These are phyloP conservation scores for Pontederia crassipes DNA, from an alignment of 176 grass and related monocot genomes.

Conservation along the genomic window DNA sequence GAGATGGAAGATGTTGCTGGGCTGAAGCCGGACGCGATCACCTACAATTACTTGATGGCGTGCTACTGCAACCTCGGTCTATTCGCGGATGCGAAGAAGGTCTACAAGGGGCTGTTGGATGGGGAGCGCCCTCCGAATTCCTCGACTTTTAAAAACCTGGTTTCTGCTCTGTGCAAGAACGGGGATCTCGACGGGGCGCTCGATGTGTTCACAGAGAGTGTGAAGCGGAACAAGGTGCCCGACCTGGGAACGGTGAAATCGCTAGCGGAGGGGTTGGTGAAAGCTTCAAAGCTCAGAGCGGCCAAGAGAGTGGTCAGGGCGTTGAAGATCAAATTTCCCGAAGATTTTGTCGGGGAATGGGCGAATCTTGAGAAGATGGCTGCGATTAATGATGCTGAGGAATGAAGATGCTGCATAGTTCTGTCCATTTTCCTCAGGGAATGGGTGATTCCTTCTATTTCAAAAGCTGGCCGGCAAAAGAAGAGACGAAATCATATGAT, in stretches of 20 bases:
- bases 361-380: conserved; percentile 30
- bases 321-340: conserved; percentile 26
- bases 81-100: conserved; percentile 28
- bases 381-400: conserved; percentile 2
- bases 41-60: conserved; percentile 33
- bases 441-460: too few relatives aligned
- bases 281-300: conserved; percentile 10
- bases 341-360: conserved; percentile 28
- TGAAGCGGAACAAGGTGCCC: conserved; percentile 26
- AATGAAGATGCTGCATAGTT: neutral
- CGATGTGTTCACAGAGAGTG: conserved; percentile 25
- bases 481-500: too few relatives aligned
- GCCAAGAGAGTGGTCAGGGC: conserved; percentile 27
- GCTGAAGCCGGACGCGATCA: conserved; percentile 29
- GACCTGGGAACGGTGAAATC: conserved; percentile 26
- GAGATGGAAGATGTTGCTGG: conserved; percentile 15
- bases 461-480: too few relatives aligned
- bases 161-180: conserved; percentile 26
- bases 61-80: conserved; percentile 20
- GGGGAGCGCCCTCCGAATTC: conserved; percentile 24
- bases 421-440: too few relatives aligned
- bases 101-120: conserved; percentile 29
- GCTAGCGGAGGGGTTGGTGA: conserved; percentile 24
- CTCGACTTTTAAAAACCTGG: conserved; percentile 20
- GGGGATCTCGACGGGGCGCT: conserved; percentile 14